These are phyloP conservation scores for Viridothelium virens DNA, from an alignment of 495 filamentous ascomycete genomes.

Conservation along the genomic window DNA sequence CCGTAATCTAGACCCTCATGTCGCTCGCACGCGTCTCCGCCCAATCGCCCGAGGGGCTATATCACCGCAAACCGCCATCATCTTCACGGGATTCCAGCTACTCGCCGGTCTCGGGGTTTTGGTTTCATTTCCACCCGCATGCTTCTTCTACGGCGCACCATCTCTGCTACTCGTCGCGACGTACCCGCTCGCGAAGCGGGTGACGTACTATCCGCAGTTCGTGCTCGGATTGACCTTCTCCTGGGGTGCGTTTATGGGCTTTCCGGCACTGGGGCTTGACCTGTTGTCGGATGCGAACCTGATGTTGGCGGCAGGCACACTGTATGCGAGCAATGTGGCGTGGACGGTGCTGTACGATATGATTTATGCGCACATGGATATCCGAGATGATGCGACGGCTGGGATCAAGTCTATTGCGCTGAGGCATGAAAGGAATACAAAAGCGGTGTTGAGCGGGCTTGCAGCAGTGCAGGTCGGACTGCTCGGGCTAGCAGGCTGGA, in stretches of 20 bases:
- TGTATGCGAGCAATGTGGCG: conserved; percentile 80
- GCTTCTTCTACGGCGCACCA: conserved; percentile 81
- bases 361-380: conserved; percentile 99
- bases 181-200: conserved; percentile 87
- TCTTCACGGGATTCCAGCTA: conserved; percentile 77
- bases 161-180: conserved; percentile 70
- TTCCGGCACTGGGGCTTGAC: conserved; percentile 83
- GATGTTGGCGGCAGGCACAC: conserved; percentile 56
- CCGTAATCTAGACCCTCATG: conserved; percentile 81
- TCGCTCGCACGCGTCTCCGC: conserved; percentile 76
- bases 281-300: conserved; percentile 58
- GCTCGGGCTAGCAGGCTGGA: conserved; percentile 65
- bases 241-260: conserved; percentile 96
- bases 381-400: conserved; percentile 83
- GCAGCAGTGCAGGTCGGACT: conserved; percentile 70
- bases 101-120: conserved; percentile 74
- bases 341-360: conserved; percentile 98
- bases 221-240: conserved; percentile 90
- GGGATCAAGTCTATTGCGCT: conserved; percentile 95
- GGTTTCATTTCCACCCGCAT: conserved; percentile 75
- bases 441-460: conserved; percentile 69
- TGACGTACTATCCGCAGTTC: conserved; percentile 91
- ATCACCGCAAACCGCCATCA: conserved; percentile 61
- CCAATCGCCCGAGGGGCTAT: conserved; percentile 85
- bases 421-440: conserved; percentile 80